Base-by-base conservation (phyloP, 352 stramenopile genomes). In the Phytophthora foliorum region DNA sequence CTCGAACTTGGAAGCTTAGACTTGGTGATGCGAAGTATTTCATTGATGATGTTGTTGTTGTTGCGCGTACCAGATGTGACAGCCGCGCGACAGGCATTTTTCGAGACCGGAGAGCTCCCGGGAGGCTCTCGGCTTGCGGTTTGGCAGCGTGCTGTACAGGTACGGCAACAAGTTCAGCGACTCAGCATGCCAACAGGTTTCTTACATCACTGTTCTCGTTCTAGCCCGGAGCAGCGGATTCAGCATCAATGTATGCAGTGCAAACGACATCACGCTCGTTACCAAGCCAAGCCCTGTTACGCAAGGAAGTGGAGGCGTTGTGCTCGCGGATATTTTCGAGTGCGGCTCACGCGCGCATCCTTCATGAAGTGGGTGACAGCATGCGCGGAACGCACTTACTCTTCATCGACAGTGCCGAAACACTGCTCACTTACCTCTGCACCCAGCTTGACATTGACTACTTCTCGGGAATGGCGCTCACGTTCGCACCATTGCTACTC, bases 351-450 rank as follows among this genome's bases (percentile, higher is more conserved):
- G 77, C 69, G 5, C 56, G 89, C 2, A 36, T 79, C 16, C 59
- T 75, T 57, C 44, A 65, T 7, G 64, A 74, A 55, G 58, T 77
- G 13, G 74, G 72, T 7, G 70, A 89, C 24, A 77, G 52, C 2
- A 78, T 79, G 45, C 82, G 91, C 49, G 80, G 77, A 22, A 67
- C 81, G 11, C 82, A 83, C 6, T 60, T 95, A 50, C 68, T 91
- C 7, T 92, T 94, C 56, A 90, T 93, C 41, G 86, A 95, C 63
- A 88, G 74, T 41, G 82, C 85, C 22, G 88, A 95, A 69, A 87
- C 87, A 9, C 59, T 94, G 16, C 19, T 93, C 25, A 90, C 84
- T 22, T 77, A 88, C 49, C 22, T 91, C 25, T 93, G 85, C 60
- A 90, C 89, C 39, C 78, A 84, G 14, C 75, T 93, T 16, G 46